Conservation (phyloP, 179 eudicot genomes). For the Amaranthus tricolor region DNA sequence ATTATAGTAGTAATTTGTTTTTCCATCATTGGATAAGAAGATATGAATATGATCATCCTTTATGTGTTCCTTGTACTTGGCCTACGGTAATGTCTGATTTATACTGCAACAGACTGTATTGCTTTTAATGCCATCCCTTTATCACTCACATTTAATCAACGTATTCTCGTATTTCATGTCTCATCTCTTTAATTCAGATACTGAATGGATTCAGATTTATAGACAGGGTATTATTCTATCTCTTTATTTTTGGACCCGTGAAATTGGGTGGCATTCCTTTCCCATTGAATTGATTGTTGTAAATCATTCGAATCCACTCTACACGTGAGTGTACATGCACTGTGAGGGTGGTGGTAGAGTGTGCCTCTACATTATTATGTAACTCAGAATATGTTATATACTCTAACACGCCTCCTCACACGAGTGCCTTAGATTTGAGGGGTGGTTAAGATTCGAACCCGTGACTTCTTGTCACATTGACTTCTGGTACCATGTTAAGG, state of each 20-base stretch:
- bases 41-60: constrained; percentile 14
- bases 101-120: constrained; percentile 3
- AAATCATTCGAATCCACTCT: neutral
- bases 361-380: too few relatives aligned
- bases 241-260: neutral
- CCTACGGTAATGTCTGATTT: constrained; percentile 5
- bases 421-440: too few relatives aligned
- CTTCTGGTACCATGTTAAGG: too few relatives aligned
- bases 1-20: neutral
- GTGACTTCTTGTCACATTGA: too few relatives aligned
- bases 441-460: too few relatives aligned
- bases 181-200: neutral
- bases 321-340: too few relatives aligned
- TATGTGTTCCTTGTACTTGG: neutral
- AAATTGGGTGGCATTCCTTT: neutral
- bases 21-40: constrained; percentile 5
- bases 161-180: neutral
- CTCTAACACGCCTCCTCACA: too few relatives aligned
- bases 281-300: neutral
- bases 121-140: constrained; percentile 13
- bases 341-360: too few relatives aligned
- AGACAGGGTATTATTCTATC: neutral
- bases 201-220: neutral
- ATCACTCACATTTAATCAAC: neutral
- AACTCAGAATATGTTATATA: too few relatives aligned